Base-by-base conservation (phyloP, 2,329 filamentous ascomycete genomes). In the Neofusicoccum ribis region DNA sequence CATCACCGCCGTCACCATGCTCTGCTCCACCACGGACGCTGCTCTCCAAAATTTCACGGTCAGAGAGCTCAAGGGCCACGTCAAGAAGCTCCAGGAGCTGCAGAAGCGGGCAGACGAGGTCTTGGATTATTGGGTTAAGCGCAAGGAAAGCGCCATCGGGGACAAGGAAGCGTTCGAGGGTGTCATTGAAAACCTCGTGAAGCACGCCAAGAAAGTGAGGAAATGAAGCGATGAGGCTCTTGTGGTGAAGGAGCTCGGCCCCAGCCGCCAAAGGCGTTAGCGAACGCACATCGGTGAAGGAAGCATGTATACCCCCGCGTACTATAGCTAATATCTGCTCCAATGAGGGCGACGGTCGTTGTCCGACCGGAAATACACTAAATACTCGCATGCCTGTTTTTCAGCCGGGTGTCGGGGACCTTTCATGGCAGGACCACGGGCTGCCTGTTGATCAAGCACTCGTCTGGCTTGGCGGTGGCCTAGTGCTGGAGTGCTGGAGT, bases 101-200 rank as follows among this genome's bases (percentile, higher is more conserved):
- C 88, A 91, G 67, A 83, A 82, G n/a, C 83, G 85, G 23, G 92
- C 92, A 3, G 90, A 89, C 64, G 87, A 91, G 66, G 88, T 93
- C 44, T 81, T 97, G 61, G 91, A 92, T 69, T 96, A 94, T 75
- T 98, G 94, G 94, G 85, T 91, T 70, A 91, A 91, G 81, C 83
- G 89, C 71, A 89, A 91, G 62, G 93, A 97, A 74, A 92, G 93
- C 70, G 92, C 94, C 72, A 81, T 96, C 69, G 91, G 91, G 46
- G 94, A 98, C 74, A 89, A 95, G 70, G 94, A 97, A 75, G 92
- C 93, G 2, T 95, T 97, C 76, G 94, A 98, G 76, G 93, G 92
- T 0, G 94, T 98, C 15, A 97, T 98, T 84, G 94, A 97, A 80
- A 97, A 97, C 77, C 78, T 98, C 69, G 94, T 97, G 49, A 95